Evolutionary conservation across 2,329 filamentous ascomycete genomes (phyloP).

Genomic region (Keithomyces neogunnii): DNA sequence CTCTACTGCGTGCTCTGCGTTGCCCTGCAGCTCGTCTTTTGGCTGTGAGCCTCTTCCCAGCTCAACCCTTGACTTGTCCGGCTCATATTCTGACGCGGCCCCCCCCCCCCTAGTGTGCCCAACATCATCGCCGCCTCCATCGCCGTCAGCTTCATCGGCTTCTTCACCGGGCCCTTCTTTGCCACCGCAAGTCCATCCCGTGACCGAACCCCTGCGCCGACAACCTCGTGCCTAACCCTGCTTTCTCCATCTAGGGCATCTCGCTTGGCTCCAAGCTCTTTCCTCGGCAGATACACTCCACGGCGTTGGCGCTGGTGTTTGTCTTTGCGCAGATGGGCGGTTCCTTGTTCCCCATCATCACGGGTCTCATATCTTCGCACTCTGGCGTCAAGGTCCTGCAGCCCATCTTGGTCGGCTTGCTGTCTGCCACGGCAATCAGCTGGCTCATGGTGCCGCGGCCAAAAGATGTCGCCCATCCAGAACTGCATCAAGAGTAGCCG

Average conservation of each 20-base stretch:
- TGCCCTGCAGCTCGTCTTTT: constrained; percentile 49
- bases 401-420: constrained; percentile 39
- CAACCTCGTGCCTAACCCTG: not conserved
- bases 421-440: constrained; percentile 34
- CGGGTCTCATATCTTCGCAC: constrained; percentile 38
- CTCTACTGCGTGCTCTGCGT: constrained; percentile 43
- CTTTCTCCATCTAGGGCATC: constrained; percentile 28
- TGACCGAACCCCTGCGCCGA: too few relatives aligned
- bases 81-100: not conserved
- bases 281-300: constrained; percentile 19
- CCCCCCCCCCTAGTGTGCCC: constrained; percentile 18
- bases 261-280: constrained; percentile 47
- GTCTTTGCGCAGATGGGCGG: constrained; percentile 48
- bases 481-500: constrained; percentile 26
- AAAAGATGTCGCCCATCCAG: constrained; percentile 20
- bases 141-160: constrained; percentile 44
- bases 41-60: constrained; percentile 32
- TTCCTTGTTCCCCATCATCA: constrained; percentile 45
- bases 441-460: constrained; percentile 37
- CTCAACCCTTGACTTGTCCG: constrained; percentile 1
- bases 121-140: constrained; percentile 42
- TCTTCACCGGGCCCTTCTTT: constrained; percentile 51
- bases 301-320: constrained; percentile 37
- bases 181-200: constrained; percentile 34
- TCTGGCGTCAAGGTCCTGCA: constrained; percentile 40